A percentile compares a stretch with the other conserved stretches of the same genome.
Evolutionary conservation across 2,329 filamentous ascomycete species (phyloP).

Genomic region (Dothidotthia symphoricarpi): DNA sequence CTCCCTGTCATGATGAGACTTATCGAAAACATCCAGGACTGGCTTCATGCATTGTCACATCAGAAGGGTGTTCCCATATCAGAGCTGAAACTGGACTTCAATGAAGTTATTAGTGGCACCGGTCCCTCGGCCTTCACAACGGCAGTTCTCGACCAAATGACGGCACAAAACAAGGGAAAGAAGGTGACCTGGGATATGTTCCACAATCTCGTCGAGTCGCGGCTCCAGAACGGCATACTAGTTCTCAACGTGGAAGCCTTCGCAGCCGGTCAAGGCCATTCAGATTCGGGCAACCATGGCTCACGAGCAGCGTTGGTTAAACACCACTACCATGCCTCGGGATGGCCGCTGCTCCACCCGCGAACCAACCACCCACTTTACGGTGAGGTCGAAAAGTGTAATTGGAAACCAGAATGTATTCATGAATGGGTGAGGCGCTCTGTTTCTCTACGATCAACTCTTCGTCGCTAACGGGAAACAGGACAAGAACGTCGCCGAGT

Average conservation of each 20-base stretch:
- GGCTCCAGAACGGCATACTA: constrained; percentile 62
- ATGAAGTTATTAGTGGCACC: constrained; percentile 71
- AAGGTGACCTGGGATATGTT: constrained; percentile 62
- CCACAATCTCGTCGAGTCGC: constrained; percentile 65
- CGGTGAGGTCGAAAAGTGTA: constrained; percentile 68
- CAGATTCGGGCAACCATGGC: constrained; percentile 68
- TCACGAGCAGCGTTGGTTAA: constrained; percentile 65
- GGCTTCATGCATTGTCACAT: constrained; percentile 60
- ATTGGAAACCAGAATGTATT: constrained; percentile 66
- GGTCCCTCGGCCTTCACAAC: constrained; percentile 68
- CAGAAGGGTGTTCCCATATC: constrained; percentile 59
- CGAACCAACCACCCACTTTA: constrained; percentile 67
- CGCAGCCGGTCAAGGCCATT: constrained; percentile 70
- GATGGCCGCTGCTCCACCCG: constrained; percentile 67
- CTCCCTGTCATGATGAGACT: constrained; percentile 67
- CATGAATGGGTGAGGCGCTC: constrained; percentile 52
- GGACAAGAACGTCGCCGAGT: constrained; percentile 62
- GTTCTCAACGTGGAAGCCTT: constrained; percentile 71
- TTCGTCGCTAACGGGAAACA: constrained; percentile 8
- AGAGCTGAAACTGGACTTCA: constrained; percentile 66
- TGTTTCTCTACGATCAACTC: neutral
- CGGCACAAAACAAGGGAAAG: constrained; percentile 44
- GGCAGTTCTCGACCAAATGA: constrained; percentile 65
- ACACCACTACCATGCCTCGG: constrained; percentile 73
- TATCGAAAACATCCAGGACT: constrained; percentile 66